Evolutionary conservation across 2,329 filamentous ascomycete genomes (phyloP).

Genomic region (Allantophomopsis lycopodina): DNA sequence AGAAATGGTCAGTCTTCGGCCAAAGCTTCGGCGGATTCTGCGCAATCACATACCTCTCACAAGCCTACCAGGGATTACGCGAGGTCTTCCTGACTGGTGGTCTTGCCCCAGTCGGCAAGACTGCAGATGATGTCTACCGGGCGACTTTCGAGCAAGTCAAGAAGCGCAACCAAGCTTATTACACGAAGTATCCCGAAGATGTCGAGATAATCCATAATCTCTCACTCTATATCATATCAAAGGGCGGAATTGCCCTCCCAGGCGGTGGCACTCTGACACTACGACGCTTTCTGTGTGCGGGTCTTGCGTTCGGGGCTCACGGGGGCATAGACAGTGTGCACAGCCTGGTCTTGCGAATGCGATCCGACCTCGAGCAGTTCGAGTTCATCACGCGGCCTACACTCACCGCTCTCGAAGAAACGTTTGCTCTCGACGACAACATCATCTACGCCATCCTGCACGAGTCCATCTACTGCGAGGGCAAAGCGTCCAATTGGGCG

Average conservation of each 20-base stretch:
- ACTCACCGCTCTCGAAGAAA: constrained; percentile 52
- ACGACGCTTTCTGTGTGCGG: constrained; percentile 62
- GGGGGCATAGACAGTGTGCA: constrained; percentile 68
- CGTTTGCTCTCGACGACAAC: constrained; percentile 57
- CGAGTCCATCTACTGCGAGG: constrained; percentile 74
- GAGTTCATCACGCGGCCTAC: constrained; percentile 63
- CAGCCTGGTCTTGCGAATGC: constrained; percentile 54
- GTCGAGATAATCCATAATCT: constrained; percentile 52
- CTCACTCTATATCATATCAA: constrained; percentile 45
- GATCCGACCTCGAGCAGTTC: constrained; percentile 61
- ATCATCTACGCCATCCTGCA: constrained; percentile 81
- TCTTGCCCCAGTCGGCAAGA: constrained; percentile 60
- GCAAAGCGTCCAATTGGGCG: constrained; percentile 58
- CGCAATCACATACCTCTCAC: constrained; percentile 68
- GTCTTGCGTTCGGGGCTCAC: constrained; percentile 66
- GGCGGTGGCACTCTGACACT: constrained; percentile 62
- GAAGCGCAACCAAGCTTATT: constrained; percentile 61
- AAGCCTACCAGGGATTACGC: constrained; percentile 61
- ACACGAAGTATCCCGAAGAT: constrained; percentile 76
- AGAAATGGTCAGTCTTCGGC: constrained; percentile 76
- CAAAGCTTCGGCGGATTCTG: constrained; percentile 92
- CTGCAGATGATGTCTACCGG: constrained; percentile 62
- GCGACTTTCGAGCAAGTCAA: constrained; percentile 56
- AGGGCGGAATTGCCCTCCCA: constrained; percentile 48
- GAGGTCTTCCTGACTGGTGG: constrained; percentile 82